Evolutionary conservation across 2,329 filamentous ascomycete genomes (phyloP).

Genomic region (Alternaria triticimaculans): DNA sequence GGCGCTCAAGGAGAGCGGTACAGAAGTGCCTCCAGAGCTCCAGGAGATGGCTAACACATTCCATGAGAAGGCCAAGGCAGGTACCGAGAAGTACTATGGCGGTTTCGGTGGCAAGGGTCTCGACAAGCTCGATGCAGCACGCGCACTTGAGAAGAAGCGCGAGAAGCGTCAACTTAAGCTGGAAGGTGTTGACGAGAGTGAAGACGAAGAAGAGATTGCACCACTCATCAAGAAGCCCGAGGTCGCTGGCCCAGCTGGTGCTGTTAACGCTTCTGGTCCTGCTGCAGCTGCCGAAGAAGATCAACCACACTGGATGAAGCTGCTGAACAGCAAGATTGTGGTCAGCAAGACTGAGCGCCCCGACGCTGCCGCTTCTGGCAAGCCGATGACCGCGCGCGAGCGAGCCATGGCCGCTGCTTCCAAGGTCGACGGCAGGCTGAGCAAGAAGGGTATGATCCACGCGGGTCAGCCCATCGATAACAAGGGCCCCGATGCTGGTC

Average conservation of each 20-base stretch:
- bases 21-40: slow-evolving; percentile 75
- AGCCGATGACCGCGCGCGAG: slow-evolving; percentile 68
- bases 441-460: slow-evolving; percentile 86
- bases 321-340: slow-evolving; percentile 71
- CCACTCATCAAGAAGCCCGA: slow-evolving; percentile 65
- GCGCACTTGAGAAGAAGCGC: slow-evolving; percentile 82
- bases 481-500: slow-evolving; percentile 94
- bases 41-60: slow-evolving; percentile 71
- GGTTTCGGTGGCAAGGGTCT: slow-evolving; percentile 96
- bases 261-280: slow-evolving; percentile 38
- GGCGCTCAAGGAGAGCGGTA: slow-evolving; percentile 89
- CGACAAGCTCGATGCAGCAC: slow-evolving; percentile 87
- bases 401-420: slow-evolving; percentile 90
- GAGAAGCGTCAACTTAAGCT: slow-evolving; percentile 80
- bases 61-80: slow-evolving; percentile 87
- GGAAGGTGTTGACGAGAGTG: slow-evolving; percentile 85
- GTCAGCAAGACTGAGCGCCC: slow-evolving; percentile 73
- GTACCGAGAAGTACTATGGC: slow-evolving; percentile 82
- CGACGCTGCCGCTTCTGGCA: slow-evolving; percentile 56
- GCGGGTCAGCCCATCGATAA: slow-evolving; percentile 96
- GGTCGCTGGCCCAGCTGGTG: slow-evolving; percentile 39
- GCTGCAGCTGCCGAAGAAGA: slow-evolving; percentile 26
- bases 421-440: slow-evolving; percentile 88
- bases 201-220: slow-evolving; percentile 74
- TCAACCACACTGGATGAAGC: slow-evolving; percentile 39